These are phyloP conservation scores for Sextonia rubra DNA, from an alignment of 164 flowering plant genomes.

Conservation along the genomic window DNA sequence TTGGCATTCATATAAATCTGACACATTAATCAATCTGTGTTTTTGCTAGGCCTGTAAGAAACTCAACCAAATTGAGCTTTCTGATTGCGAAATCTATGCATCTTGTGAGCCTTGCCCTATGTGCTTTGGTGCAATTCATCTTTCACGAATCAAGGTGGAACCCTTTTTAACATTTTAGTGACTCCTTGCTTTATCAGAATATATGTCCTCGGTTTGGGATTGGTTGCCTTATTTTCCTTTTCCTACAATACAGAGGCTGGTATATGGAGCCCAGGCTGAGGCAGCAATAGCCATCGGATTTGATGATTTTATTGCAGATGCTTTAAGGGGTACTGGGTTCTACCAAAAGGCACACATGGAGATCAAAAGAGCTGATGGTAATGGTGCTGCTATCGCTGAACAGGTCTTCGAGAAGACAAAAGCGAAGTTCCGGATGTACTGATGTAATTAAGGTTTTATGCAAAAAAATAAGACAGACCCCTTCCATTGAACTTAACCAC, in stretches of 20 bases:
- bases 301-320: conserved; percentile 97
- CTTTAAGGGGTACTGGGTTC: conserved; percentile 80
- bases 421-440: conserved; percentile 71
- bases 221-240: neutral
- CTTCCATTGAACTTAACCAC: neutral
- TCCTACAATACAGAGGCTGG: conserved; percentile 59
- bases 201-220: neutral
- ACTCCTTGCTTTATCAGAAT: neutral
- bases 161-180: neutral
- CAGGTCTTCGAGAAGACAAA: conserved; percentile 96
- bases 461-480: neutral
- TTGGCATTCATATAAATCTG: neutral
- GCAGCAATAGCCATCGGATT: conserved; percentile 97
- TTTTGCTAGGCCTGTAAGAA: conserved; percentile 78
- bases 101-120: conserved; percentile 98
- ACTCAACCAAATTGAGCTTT: conserved; percentile 72
- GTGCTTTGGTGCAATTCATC: conserved; percentile 98
- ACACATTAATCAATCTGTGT: neutral
- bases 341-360: conserved; percentile 85
- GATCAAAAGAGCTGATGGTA: conserved; percentile 89
- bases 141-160: conserved; percentile 80
- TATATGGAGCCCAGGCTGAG: conserved; percentile 96
- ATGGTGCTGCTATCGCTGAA: conserved; percentile 70
- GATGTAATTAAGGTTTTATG: neutral
- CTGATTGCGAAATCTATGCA: conserved; percentile 91